These are phyloP conservation scores for Salix arbutifolia DNA, from an alignment of 345 rosid species.

Conservation along the genomic window DNA sequence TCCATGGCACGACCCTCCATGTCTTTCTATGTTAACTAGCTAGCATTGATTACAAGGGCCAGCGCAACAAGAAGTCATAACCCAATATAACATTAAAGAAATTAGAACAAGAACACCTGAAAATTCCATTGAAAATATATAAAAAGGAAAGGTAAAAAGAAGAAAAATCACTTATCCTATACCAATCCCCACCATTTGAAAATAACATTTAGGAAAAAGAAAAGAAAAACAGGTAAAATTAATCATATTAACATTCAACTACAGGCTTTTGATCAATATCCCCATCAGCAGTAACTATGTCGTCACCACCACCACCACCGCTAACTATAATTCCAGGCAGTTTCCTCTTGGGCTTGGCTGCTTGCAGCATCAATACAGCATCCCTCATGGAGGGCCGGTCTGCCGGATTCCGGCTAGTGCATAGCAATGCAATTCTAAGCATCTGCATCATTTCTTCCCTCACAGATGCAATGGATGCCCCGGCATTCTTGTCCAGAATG, in stretches of 20 bases:
- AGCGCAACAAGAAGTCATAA: not conserved
- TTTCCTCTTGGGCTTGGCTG: constrained; percentile 87
- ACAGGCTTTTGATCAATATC: constrained; percentile 39
- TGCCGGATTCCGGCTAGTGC: constrained; percentile 72
- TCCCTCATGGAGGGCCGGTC: constrained; percentile 99
- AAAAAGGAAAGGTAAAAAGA: not conserved
- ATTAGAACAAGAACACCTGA: constrained; percentile 19
- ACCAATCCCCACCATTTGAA: constrained; percentile 46
- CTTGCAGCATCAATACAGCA: constrained; percentile 85
- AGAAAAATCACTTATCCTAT: constrained; percentile 38
- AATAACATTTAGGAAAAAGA: not conserved
- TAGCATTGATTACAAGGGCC: not conserved
- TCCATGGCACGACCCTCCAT: not conserved
- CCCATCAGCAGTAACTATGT: constrained; percentile 16
- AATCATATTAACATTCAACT: constrained; percentile 48
- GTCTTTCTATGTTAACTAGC: not conserved
- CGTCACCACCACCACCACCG: constrained; percentile 5
- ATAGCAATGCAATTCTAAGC: constrained; percentile 73
- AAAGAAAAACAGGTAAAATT: constrained; percentile 18
- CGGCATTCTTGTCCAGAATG: constrained; percentile 66
- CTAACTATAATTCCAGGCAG: constrained; percentile 28
- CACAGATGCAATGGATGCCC: constrained; percentile 58
- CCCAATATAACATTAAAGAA: not conserved
- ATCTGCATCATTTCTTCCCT: constrained; percentile 92
- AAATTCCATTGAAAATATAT: constrained; percentile 23